These are phyloP conservation scores for Nematodospora anomalae DNA, from an alignment of 1,139 yeast species.

Conservation along the genomic window DNA sequence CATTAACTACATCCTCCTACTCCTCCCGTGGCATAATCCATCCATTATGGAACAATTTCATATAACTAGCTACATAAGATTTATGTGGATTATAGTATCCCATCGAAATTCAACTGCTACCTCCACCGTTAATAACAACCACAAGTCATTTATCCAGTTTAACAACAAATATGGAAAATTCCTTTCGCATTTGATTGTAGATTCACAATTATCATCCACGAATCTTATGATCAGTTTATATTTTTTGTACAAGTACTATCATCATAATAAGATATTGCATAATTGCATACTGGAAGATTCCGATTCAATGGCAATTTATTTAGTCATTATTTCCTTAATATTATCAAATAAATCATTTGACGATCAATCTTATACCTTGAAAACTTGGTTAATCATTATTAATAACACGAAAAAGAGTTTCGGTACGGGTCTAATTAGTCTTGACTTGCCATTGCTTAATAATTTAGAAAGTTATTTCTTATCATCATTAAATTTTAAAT, in stretches of 20 bases:
- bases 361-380: conserved; percentile 53
- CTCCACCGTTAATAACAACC: conserved; percentile 1
- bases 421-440: conserved; percentile 3
- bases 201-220: conserved; percentile 31
- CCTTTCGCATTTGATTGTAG: conserved; percentile 21
- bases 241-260: conserved; percentile 29
- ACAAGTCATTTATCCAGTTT: conserved; percentile 17
- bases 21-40: too few relatives aligned
- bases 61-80: conserved; percentile 14
- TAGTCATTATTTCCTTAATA: conserved; percentile 37
- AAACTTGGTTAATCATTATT: conserved; percentile 44
- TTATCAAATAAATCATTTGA: conserved; percentile 50
- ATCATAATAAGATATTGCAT: conserved; percentile 10
- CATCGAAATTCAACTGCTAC: conserved; percentile 2
- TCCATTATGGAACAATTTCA: conserved; percentile 9
- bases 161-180: conserved; percentile 21
- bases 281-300: conserved; percentile 16
- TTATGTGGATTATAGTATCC: conserved; percentile 16
- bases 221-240: conserved; percentile 34
- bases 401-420: conserved; percentile 11
- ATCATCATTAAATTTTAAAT: conserved; percentile 28
- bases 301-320: conserved; percentile 24
- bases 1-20: too few relatives aligned
- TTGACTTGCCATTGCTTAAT: conserved; percentile 25
- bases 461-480: conserved; percentile 33